Percentiles rank a stretch among this genome's conserved stretches.
These are phyloP conservation scores for Aurifilum marmelostoma DNA, from an alignment of 2,329 filamentous ascomycete genomes.

Conservation along the genomic window DNA sequence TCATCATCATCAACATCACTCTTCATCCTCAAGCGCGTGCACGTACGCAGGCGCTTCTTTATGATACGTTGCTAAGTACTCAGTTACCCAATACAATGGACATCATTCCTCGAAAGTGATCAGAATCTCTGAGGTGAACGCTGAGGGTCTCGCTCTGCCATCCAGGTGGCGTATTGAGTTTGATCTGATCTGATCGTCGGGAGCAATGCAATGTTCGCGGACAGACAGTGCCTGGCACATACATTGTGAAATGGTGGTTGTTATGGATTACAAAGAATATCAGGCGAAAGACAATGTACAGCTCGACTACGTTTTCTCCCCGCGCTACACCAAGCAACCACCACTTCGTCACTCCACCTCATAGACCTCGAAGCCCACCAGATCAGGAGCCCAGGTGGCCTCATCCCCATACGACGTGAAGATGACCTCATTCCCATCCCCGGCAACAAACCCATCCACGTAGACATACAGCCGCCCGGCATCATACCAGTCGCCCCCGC, in stretches of 20 bases:
- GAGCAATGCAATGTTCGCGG: too few relatives aligned
- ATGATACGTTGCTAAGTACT: not conserved
- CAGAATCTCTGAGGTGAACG: not conserved
- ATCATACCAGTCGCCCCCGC: constrained; percentile 55
- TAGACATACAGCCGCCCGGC: constrained; percentile 48
- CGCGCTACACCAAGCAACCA: not conserved
- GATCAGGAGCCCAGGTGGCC: constrained; percentile 42
- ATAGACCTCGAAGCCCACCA: constrained; percentile 47
- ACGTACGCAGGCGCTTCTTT: not conserved
- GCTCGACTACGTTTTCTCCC: too few relatives aligned
- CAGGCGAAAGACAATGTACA: not conserved
- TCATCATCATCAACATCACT: not conserved
- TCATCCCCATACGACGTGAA: constrained; percentile 36
- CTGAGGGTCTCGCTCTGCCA: too few relatives aligned
- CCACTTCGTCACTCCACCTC: constrained; percentile 29
- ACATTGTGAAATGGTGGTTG: too few relatives aligned
- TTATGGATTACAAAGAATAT: not conserved
- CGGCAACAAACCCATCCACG: constrained; percentile 49
- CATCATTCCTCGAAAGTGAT: not conserved
- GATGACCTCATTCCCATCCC: constrained; percentile 42
- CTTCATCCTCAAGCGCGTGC: not conserved
- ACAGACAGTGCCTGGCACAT: too few relatives aligned
- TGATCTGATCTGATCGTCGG: too few relatives aligned
- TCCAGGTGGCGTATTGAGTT: too few relatives aligned
- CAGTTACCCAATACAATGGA: not conserved